phyloP scores from a whole-genome alignment of 345 rosid genomes.

The Linum usitatissimum region DNA sequence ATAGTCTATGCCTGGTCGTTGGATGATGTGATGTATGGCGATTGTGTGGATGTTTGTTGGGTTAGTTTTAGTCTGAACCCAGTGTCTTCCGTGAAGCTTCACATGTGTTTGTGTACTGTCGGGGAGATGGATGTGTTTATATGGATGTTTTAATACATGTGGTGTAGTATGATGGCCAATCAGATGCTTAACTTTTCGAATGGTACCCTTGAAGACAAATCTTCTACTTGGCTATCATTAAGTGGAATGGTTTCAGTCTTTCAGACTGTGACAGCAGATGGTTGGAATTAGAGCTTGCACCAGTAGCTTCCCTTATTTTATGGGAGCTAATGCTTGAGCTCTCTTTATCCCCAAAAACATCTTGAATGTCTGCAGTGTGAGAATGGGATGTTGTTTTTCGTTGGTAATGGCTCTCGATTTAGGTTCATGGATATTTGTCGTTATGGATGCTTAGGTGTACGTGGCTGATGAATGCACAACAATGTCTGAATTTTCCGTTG shows the following conservation, averaged over 20 bases:
- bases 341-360: too few relatives aligned
- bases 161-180: background rate
- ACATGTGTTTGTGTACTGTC: background rate
- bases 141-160: background rate
- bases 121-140: background rate
- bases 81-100: background rate
- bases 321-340: too few relatives aligned
- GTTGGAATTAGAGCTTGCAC: too few relatives aligned
- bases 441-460: too few relatives aligned
- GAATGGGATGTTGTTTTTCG: too few relatives aligned
- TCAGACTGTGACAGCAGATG: too few relatives aligned
- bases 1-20: background rate
- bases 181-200: background rate
- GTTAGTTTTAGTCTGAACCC: background rate
- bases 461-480: too few relatives aligned
- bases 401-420: too few relatives aligned
- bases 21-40: slow-evolving; percentile 8
- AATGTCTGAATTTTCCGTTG: too few relatives aligned
- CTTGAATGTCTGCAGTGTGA: too few relatives aligned
- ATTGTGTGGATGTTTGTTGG: slow-evolving; percentile 11
- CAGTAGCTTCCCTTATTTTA: too few relatives aligned
- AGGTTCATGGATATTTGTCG: too few relatives aligned
- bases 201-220: background rate
- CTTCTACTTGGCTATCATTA: background rate
- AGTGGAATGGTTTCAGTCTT: background rate